Percentiles rank a stretch among this genome's conserved stretches.
Evolutionary conservation across 441 rosid genomes (phyloP).

Genomic region (Hura crepitans): DNA sequence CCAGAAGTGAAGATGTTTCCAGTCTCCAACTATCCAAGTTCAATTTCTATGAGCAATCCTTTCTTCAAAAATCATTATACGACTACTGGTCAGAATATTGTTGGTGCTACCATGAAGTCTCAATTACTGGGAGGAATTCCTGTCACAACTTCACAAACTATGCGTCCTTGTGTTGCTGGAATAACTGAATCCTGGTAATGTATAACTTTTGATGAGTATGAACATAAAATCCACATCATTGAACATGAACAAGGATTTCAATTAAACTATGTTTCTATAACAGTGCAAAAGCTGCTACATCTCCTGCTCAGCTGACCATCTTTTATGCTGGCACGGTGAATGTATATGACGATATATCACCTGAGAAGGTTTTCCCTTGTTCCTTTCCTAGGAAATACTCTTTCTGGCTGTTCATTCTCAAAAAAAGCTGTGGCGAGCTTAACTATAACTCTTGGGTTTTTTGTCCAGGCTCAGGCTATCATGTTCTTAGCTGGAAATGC

Average conservation of each 20-base stretch:
- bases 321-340: slow-evolving; percentile 61
- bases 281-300: slow-evolving; percentile 30
- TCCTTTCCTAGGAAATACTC: background rate
- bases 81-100: slow-evolving; percentile 27
- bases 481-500: slow-evolving; percentile 64
- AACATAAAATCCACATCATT: background rate
- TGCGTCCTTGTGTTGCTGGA: slow-evolving; percentile 37
- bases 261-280: slow-evolving; percentile 21
- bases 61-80: slow-evolving; percentile 33
- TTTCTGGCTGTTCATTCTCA: background rate
- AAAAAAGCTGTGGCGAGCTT: slow-evolving; percentile 5
- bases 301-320: slow-evolving; percentile 55
- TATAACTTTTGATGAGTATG: slow-evolving; percentile 19
- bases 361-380: slow-evolving; percentile 51
- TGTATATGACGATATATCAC: slow-evolving; percentile 57
- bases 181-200: slow-evolving; percentile 39
- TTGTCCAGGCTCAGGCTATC: slow-evolving; percentile 68
- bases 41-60: slow-evolving; percentile 29
- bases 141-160: slow-evolving; percentile 33
- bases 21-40: slow-evolving; percentile 26
- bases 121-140: slow-evolving; percentile 48
- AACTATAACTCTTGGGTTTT: background rate
- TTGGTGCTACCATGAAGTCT: slow-evolving; percentile 27
- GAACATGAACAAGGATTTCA: slow-evolving; percentile 6
- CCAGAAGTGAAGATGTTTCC: slow-evolving; percentile 38